Percentiles rank a stretch among this genome's conserved stretches.
phyloP scores from a whole-genome alignment of 768 basidiomycete genomes.

The Austroboletus festivus region DNA sequence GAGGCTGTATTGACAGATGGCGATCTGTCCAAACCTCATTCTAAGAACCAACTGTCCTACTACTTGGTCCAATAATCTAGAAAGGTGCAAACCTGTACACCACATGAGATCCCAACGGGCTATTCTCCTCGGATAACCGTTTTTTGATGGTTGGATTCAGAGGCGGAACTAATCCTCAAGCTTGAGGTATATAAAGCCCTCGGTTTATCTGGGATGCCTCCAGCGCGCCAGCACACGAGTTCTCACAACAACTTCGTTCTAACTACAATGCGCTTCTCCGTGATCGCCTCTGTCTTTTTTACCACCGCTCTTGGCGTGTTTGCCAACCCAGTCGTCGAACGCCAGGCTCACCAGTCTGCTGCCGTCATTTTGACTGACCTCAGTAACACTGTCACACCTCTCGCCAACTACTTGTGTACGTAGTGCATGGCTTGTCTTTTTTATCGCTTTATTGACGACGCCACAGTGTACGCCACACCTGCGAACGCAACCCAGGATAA shows the following conservation, averaged over 20 bases:
- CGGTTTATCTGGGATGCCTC: neutral
- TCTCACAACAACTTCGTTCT: neutral
- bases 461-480: constrained; percentile 9
- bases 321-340: constrained; percentile 9
- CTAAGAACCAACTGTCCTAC: neutral
- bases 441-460: neutral
- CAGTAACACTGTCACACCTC: constrained; percentile 2
- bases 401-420: constrained; percentile 11
- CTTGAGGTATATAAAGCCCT: constrained; percentile 13
- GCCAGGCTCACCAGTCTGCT: constrained; percentile 1
- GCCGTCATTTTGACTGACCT: constrained; percentile 7
- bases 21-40: no score
- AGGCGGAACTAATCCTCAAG: neutral
- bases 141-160: neutral
- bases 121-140: neutral
- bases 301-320: constrained; percentile 7
- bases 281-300: constrained; percentile 6
- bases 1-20: no score
- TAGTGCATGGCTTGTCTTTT: neutral
- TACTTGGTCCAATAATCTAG: neutral
- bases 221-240: constrained; percentile 10
- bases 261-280: constrained; percentile 10
- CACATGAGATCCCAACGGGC: neutral
- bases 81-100: neutral
- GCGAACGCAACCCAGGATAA: constrained; percentile 10